phyloP scores from a whole-genome alignment of 345 rosid genomes.

The Brassica napus region DNA sequence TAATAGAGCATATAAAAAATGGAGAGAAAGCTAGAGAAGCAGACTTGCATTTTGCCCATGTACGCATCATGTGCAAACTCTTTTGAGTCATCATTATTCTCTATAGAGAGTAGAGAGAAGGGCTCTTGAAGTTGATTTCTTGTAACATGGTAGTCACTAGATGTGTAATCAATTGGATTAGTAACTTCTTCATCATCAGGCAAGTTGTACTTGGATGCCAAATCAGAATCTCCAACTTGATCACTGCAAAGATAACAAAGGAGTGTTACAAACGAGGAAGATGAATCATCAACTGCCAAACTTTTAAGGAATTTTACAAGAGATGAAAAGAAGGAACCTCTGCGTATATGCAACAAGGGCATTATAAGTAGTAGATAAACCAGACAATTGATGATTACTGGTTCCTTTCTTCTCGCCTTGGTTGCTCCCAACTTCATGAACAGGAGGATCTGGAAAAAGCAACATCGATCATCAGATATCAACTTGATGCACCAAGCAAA shows the following conservation, averaged over 20 bases:
- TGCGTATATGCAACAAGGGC: not conserved
- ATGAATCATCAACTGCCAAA: not conserved
- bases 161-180: not conserved
- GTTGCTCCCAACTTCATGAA: not conserved
- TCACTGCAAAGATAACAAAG: not conserved
- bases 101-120: not conserved
- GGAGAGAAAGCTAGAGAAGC: not conserved
- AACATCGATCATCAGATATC: no score
- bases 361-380: conserved; percentile 1
- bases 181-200: not conserved
- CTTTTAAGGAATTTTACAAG: not conserved
- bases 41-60: no score
- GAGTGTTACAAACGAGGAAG: not conserved
- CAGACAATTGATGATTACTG: conserved; percentile 1
- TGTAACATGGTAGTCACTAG: not conserved
- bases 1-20: not conserved
- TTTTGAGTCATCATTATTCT: not conserved
- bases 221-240: not conserved
- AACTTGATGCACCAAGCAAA: no score
- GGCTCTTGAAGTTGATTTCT: no score
- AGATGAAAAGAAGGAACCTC: not conserved
- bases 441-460: not conserved
- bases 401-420: not conserved
- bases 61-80: no score
- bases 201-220: not conserved